Percentiles rank a stretch among this genome's conserved stretches.
phyloP scores from a whole-genome alignment of 2,329 filamentous ascomycete species.

The Fusarium agapanthi region DNA sequence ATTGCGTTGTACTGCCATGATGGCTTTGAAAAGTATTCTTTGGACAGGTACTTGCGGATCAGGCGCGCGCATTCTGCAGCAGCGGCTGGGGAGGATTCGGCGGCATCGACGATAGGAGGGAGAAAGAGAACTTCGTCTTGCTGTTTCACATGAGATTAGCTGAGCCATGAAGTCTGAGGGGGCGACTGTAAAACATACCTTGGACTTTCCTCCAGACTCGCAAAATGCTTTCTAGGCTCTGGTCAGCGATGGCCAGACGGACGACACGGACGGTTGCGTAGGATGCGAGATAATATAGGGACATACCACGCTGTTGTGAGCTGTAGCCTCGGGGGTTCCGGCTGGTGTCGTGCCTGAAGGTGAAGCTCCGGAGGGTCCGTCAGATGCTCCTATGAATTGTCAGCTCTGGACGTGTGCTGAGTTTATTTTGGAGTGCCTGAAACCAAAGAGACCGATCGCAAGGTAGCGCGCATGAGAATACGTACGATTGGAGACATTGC shows the following conservation, averaged over 20 bases:
- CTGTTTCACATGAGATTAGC: conserved; percentile 50
- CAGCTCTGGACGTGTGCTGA: neutral
- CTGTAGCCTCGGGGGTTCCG: conserved; percentile 74
- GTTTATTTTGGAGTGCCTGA: conserved; percentile 9
- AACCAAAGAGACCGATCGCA: neutral
- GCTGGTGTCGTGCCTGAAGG: conserved; percentile 47
- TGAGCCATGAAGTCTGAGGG: neutral
- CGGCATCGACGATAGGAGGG: conserved; percentile 91
- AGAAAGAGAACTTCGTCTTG: conserved; percentile 93
- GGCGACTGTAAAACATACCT: conserved; percentile 51
- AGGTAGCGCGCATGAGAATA: conserved; percentile 5
- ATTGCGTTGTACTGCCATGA: conserved; percentile 93
- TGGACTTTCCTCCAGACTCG: conserved; percentile 72
- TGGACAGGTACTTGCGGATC: conserved; percentile 83
- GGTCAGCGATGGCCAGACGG: conserved; percentile 34
- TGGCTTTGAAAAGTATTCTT: conserved; percentile 70
- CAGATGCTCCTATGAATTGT: conserved; percentile 24
- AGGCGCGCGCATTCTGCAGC: conserved; percentile 81
- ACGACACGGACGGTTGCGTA: neutral
- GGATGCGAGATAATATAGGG: conserved; percentile 7
- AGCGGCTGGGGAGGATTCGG: conserved; percentile 89
- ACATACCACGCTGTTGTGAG: conserved; percentile 71
- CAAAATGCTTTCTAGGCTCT: conserved; percentile 76
- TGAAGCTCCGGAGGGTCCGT: conserved; percentile 37
- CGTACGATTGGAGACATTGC: conserved; percentile 38